Evolutionary conservation across 2,329 filamentous ascomycete genomes (phyloP).

Genomic region (Fusarium drepaniforme): DNA sequence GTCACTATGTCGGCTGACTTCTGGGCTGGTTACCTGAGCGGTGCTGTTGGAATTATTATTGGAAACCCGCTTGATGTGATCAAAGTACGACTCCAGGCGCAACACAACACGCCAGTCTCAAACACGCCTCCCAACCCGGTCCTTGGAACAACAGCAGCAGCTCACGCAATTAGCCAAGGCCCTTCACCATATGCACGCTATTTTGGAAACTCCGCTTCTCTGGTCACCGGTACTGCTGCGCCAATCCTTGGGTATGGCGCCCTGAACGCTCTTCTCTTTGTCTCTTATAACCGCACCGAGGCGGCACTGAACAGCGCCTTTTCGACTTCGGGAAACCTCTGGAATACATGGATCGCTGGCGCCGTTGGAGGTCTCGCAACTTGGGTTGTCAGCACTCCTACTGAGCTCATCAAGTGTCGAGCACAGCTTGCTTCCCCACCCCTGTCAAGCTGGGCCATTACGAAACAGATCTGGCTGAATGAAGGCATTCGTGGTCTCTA

Average conservation of each 20-base stretch:
- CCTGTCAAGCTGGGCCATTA: constrained; percentile 72
- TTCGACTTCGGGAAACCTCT: constrained; percentile 60
- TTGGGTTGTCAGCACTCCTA: constrained; percentile 88
- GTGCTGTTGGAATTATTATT: constrained; percentile 86
- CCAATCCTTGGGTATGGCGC: constrained; percentile 92
- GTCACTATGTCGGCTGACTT: constrained; percentile 86
- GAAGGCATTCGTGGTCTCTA: constrained; percentile 80
- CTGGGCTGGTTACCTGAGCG: constrained; percentile 92
- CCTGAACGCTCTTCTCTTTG: constrained; percentile 90
- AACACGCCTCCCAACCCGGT: constrained; percentile 24
- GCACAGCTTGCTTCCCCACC: constrained; percentile 72
- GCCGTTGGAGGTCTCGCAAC: constrained; percentile 86
- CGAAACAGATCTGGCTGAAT: constrained; percentile 68
- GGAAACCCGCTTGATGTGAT: constrained; percentile 85
- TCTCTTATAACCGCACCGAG: constrained; percentile 90
- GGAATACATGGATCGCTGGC: constrained; percentile 82
- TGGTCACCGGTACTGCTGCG: constrained; percentile 79
- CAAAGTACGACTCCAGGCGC: constrained; percentile 77
- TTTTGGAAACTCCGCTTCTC: constrained; percentile 48
- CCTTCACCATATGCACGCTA: constrained; percentile 22
- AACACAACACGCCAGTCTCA: constrained; percentile 18
- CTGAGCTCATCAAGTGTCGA: constrained; percentile 90
- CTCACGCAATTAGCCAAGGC: constrained; percentile 15
- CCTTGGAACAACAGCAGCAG: constrained; percentile 11
- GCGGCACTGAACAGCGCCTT: constrained; percentile 63